These are phyloP conservation scores for Aaosphaeria pasadenensis DNA, from an alignment of 2,329 filamentous ascomycete species.

Conservation along the genomic window DNA sequence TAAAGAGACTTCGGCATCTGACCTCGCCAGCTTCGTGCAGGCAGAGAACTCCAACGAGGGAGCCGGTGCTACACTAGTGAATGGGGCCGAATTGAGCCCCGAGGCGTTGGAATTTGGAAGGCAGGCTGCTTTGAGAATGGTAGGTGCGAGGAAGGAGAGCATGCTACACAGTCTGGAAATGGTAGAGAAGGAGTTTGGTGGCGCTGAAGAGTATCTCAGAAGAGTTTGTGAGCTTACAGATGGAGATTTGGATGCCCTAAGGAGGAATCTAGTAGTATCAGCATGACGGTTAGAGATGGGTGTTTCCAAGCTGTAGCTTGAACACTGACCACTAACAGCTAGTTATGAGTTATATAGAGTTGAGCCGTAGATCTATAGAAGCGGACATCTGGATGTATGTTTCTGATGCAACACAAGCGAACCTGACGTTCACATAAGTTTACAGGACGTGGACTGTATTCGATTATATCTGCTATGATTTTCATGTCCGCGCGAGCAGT, in stretches of 20 bases:
- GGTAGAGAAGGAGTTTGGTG: slow-evolving; percentile 60
- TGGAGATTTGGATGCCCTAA: slow-evolving; percentile 53
- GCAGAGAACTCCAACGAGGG: slow-evolving; percentile 33
- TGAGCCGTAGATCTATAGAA: too few species aligned
- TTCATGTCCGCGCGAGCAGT: too few species aligned
- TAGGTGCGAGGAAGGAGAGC: slow-evolving; percentile 45
- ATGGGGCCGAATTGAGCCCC: slow-evolving; percentile 40
- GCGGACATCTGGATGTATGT: too few species aligned
- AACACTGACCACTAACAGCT: too few species aligned
- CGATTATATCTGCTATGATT: too few species aligned
- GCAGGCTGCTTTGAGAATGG: slow-evolving; percentile 31
- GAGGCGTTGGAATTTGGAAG: slow-evolving; percentile 20
- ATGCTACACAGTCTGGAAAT: slow-evolving; percentile 53
- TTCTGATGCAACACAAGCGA: too few species aligned
- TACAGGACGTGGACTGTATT: too few species aligned
- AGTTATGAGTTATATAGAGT: too few species aligned
- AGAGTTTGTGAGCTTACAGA: slow-evolving; percentile 57
- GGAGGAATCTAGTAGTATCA: slow-evolving; percentile 18
- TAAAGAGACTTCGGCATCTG: slow-evolving; percentile 41
- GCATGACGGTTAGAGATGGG: slow-evolving; percentile 4
- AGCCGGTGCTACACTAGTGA: slow-evolving; percentile 6
- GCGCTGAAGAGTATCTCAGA: slow-evolving; percentile 61
- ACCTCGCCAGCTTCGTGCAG: slow-evolving; percentile 36
- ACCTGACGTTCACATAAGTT: too few species aligned
- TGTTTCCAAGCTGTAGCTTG: too few species aligned